Conservation (phyloP, 1,284 basidiomycete genomes). For the Pisolithus thermaeus region DNA sequence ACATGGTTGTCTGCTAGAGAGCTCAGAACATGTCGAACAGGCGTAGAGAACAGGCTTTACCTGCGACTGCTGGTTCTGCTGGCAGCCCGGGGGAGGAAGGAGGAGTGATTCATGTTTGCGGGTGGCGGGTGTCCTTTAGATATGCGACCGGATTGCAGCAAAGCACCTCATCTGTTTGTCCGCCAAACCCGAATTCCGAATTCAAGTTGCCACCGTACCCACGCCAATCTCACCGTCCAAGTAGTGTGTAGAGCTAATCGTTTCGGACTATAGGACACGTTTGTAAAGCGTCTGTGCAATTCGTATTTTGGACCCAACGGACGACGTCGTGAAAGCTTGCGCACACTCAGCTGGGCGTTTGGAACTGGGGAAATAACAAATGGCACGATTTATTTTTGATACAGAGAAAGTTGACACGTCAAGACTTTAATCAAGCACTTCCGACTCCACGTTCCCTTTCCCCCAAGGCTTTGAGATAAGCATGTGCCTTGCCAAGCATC, state of each 20-base stretch:
- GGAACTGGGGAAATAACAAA: too few relatives aligned
- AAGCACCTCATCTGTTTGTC: slow-evolving; percentile 25
- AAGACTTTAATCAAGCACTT: not conserved
- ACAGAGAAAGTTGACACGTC: not conserved
- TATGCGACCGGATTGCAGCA: slow-evolving; percentile 11
- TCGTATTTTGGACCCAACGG: too few relatives aligned
- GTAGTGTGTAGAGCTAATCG: not conserved
- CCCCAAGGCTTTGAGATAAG: slow-evolving; percentile 51
- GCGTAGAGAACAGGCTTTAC: not conserved
- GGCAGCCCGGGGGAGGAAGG: not conserved
- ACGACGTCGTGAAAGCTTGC: too few relatives aligned
- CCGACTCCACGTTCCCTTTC: not conserved
- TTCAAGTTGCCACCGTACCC: slow-evolving; percentile 1
- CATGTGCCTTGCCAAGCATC: slow-evolving; percentile 78
- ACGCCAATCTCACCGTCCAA: not conserved
- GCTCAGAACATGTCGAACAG: not conserved
- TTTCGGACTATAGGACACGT: too few relatives aligned
- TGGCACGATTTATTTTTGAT: too few relatives aligned
- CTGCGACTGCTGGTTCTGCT: not conserved
- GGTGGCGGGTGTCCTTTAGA: not conserved
- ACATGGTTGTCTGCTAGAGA: slow-evolving; percentile 18
- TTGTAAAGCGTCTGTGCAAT: too few relatives aligned
- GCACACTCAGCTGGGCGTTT: too few relatives aligned
- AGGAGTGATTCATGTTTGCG: not conserved
- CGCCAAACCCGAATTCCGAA: slow-evolving; percentile 14